Evolutionary conservation across 1,284 basidiomycete species (phyloP).

Genomic region (Pascua sp.): DNA sequence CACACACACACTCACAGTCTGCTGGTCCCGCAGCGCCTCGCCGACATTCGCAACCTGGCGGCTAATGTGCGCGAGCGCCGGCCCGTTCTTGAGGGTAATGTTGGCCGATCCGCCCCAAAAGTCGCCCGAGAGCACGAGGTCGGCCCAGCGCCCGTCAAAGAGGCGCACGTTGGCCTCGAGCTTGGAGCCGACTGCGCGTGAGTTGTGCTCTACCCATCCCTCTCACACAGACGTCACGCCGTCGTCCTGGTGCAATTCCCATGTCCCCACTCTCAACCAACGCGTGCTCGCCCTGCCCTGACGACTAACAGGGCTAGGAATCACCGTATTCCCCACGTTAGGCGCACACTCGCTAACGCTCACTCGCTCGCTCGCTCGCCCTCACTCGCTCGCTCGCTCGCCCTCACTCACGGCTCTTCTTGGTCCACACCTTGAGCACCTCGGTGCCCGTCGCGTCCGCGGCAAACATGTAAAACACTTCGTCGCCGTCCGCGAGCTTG

Average conservation of each 20-base stretch:
- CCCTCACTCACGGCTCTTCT: constrained; percentile 5
- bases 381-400: not conserved
- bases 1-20: constrained; percentile 9
- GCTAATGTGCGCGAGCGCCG: constrained; percentile 7
- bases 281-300: no score
- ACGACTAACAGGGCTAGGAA: no score
- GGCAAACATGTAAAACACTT: not conserved
- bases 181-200: constrained; percentile 6
- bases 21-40: constrained; percentile 8
- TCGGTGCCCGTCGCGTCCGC: constrained; percentile 6
- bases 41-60: constrained; percentile 5
- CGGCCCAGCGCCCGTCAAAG: not conserved
- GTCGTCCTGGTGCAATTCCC: no score
- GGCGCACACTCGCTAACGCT: no score
- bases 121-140: constrained; percentile 7
- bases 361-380: not conserved
- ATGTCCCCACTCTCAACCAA: not conserved
- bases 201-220: no score
- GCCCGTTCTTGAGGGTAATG: constrained; percentile 5
- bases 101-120: constrained; percentile 11
- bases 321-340: no score
- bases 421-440: constrained; percentile 4
- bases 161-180: constrained; percentile 5
- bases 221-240: not conserved
- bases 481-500: constrained; percentile 1